phyloP scores from a whole-genome alignment of 106 monocot species.

The Agapanthus africanus region DNA sequence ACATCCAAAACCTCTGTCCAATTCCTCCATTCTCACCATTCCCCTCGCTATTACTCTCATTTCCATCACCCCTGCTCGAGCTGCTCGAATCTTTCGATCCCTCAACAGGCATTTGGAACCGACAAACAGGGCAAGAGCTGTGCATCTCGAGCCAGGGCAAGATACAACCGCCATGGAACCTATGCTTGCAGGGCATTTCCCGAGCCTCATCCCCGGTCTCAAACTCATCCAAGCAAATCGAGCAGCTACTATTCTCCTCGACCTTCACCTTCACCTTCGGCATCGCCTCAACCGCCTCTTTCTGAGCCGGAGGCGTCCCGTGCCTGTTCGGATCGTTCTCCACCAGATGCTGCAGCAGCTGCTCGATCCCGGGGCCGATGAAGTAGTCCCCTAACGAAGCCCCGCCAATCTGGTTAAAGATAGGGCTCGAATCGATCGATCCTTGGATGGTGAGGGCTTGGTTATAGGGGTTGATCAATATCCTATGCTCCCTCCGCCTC shows the following conservation, averaged over 20 bases:
- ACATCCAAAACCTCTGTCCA: conserved; percentile 31
- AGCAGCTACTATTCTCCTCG: conserved; percentile 39
- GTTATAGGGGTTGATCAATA: background rate
- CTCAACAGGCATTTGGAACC: conserved; percentile 63
- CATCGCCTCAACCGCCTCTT: conserved; percentile 55
- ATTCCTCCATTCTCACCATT: background rate
- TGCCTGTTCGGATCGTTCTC: conserved; percentile 60
- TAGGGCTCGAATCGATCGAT: background rate
- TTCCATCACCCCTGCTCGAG: background rate
- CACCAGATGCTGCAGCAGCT: conserved; percentile 61
- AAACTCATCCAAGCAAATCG: conserved; percentile 78
- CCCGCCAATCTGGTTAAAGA: background rate
- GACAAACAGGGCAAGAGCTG: conserved; percentile 83
- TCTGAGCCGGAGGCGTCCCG: conserved; percentile 71
- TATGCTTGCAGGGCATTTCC: conserved; percentile 78
- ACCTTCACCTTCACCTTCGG: conserved; percentile 41
- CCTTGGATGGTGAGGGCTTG: background rate
- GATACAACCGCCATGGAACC: conserved; percentile 62
- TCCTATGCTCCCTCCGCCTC: background rate
- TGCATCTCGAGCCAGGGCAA: conserved; percentile 82
- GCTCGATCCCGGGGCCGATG: conserved; percentile 46
- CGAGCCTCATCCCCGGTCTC: conserved; percentile 39
- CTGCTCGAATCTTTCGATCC: background rate
- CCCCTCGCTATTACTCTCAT: conserved; percentile 3
- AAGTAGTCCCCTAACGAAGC: conserved; percentile 42